phyloP scores from a whole-genome alignment of 306 rosid genomes.

The Cucurbita argyrosperma region DNA sequence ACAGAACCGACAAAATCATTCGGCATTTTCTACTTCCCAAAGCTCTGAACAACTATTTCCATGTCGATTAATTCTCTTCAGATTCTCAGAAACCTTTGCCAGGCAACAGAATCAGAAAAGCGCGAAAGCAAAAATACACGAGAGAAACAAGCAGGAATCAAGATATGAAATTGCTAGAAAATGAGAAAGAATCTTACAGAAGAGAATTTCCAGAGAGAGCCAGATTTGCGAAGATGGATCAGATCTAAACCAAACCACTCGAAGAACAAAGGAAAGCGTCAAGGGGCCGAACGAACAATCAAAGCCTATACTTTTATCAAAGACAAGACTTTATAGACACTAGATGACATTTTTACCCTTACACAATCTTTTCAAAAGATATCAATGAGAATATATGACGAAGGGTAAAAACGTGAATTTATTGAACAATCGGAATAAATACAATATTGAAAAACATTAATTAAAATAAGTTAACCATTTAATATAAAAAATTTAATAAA shows the following conservation, averaged over 20 bases:
- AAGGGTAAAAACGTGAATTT: too few species aligned
- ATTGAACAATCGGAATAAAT: too few species aligned
- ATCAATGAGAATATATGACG: too few species aligned
- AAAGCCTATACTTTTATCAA: background rate
- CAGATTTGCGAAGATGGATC: background rate
- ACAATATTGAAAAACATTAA: too few species aligned
- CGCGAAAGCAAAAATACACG: background rate
- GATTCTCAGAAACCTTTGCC: conserved; percentile 3
- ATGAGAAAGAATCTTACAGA: conserved; percentile 3
- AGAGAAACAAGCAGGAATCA: background rate
- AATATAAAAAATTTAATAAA: too few species aligned
- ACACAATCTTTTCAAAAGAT: background rate
- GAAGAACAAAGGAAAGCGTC: background rate
- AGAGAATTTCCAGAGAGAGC: background rate
- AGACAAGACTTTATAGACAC: background rate
- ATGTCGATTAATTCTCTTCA: background rate
- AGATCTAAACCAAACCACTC: background rate
- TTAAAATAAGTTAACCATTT: too few species aligned
- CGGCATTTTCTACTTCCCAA: background rate
- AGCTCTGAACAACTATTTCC: background rate
- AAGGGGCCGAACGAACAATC: background rate
- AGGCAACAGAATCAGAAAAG: background rate
- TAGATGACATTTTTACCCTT: background rate
- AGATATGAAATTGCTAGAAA: background rate
- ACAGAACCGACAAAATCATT: background rate